Evolutionary conservation across 2,329 filamentous ascomycete species (phyloP), one percentile per base, ranked within the genome.

Genomic region (Epichloe aotearoae): DNA sequence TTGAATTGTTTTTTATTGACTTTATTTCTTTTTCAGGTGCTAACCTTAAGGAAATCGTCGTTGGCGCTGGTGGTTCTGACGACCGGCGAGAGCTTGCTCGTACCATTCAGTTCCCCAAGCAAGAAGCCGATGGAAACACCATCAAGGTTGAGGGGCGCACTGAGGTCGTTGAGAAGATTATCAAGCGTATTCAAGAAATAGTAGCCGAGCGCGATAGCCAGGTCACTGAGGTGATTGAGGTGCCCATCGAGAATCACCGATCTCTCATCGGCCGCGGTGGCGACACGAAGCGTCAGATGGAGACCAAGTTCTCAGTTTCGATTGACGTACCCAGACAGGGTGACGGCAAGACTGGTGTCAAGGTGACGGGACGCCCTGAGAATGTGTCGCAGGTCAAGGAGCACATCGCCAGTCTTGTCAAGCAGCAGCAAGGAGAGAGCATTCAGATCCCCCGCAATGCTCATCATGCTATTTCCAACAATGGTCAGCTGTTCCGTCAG

Each of bases 281-380:
- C 56, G 89, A 95, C 58, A 83, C 82, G 46, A 86, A 94, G 66
- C 86, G 87, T 56, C 79, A 84, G 56, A 77, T 98, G 26, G 93
- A 98, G 73, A 77, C 83, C 38, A 80, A 90, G 63, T 94, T 96
- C 72, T 83, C 80, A 51, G 84, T 98, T 49, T 82, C 83, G 7
- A 80, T 98, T 55, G 91, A 97, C 61, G 86, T 98, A 53, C 93
- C 93, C 20, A 86, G 88, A 59, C 89, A 95, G 69, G 89, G 88
- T 41, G 86, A 86, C 55, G 83, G 82, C 49, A 83, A 86, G 60
- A 91, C 87, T 19, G 86, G 84, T 53, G 83, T 98, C 63, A 96
- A 91, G 73, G 77, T 98, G 54, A 80, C 81, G 51, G 93, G 94
- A 42, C 77, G 83, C 54, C 81, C 87, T 44, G 80, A 77, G 54